phyloP scores from a whole-genome alignment of 148 eudicot species.

The Polygonum maritimum region DNA sequence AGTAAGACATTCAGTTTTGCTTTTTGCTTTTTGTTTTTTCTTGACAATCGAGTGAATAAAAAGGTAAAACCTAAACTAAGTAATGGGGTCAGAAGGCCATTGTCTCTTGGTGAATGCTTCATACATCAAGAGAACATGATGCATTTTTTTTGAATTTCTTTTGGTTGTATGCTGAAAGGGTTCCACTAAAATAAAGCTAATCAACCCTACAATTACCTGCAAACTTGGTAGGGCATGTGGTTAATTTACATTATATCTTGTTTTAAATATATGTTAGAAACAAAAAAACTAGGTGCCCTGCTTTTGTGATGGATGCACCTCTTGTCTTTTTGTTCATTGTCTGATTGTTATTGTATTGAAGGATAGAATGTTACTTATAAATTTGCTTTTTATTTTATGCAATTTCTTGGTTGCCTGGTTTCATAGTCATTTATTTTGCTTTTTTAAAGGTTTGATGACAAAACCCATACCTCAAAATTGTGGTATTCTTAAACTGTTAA shows the following conservation, averaged over 20 bases:
- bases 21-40: not conserved
- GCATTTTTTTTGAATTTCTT: not conserved
- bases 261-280: not conserved
- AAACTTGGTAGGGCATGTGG: not conserved
- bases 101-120: not conserved
- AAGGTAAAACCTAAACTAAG: not conserved
- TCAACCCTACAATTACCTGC: not conserved
- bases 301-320: not conserved
- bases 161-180: not conserved
- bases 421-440: not conserved
- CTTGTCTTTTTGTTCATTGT: not conserved
- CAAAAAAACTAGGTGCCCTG: not conserved
- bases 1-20: slow-evolving; percentile 30
- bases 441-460: not conserved
- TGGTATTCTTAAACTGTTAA: not conserved
- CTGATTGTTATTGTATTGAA: not conserved
- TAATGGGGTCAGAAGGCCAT: not conserved
- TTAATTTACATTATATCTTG: not conserved
- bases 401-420: not conserved
- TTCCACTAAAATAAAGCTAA: not conserved
- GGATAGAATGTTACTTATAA: not conserved
- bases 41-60: not conserved
- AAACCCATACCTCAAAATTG: not conserved
- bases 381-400: not conserved
- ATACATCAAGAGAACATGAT: not conserved